Base-by-base conservation (phyloP, 768 basidiomycete genomes). In the Mycena leptocephala region DNA sequence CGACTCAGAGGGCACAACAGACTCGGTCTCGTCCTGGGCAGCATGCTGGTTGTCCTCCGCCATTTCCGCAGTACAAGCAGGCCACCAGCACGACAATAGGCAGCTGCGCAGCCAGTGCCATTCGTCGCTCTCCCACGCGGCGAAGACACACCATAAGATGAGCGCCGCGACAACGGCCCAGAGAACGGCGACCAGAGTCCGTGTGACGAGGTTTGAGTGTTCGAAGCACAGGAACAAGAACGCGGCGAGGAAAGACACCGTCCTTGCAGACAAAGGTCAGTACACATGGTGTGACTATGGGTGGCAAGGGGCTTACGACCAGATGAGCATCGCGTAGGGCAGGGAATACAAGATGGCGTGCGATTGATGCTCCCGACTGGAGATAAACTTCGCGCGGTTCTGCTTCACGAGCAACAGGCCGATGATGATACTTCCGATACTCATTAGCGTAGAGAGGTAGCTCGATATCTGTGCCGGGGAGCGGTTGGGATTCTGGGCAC, bases 311-410 rank as follows among this genome's bases (percentile, higher is more conserved):
- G 87, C 91, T 82, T 78, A 92, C 92, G 87, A 88, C 91, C 91
- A 93, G 86, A 93, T 87, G 48, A 93, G 84, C 26, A 92, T 81
- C 2, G 90, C 89, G 68, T 91, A 90, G 0, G 92, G 92, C 9
- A 93, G 79, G 71, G 89, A 89, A 73, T 91, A 92, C 72, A 91
- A 78, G 22, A 92, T 3, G 92, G 85, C 1, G 81, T 88, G 83
- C 2, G 70, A 72, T 11, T 65, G 76, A 18, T 70, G 67, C 18
- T 79, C 80, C 79, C 83, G 55, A 32, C 16, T 70, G 75, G 75
- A 33, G 32, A 64, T 37, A 22, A 72, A 30, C 37, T 6, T 28
- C 3, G 65, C 22, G n/a, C 86, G 83, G 75, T 87, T n/a, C n/a
- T n/a, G n/a, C n/a, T n/a, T n/a, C n/a, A n/a, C n/a, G n/a, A n/a